Evolutionary conservation across 306 rosid species (phyloP), one percentile per base, ranked within the genome.

Genomic region (Hippophae tibetana): DNA sequence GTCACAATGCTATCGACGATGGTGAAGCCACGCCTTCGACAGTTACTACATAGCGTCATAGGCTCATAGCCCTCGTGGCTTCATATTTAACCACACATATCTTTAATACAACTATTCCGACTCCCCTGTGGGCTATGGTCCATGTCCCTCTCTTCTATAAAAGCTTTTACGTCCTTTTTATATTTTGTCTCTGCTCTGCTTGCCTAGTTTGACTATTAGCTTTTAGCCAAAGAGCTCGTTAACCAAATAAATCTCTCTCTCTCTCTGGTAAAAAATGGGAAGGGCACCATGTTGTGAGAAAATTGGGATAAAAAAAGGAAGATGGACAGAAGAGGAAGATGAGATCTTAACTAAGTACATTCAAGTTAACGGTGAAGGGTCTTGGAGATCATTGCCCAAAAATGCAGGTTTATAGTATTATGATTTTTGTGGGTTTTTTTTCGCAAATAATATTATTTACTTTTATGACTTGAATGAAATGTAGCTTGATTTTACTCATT

Each of bases 231-330:
- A 6, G 7, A 1, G 7, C 57, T 5, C 31, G 7, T 54, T 26
- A 64, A 51, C 13, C 52, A 50, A 45, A 27, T 25, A 0, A 54
- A 49, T 66, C 38, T 47, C n/a, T 27, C 46, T 10, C 6, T 2
- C n/a, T 13, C 26, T 60, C 13, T 40, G 6, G 8, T 48, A 12
- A 6, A 42, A 54, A 38, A 86, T 90, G 97, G 97, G 88, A 60
- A 86, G 97, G 54, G 70, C 94, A 46, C 95, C 97, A 38, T 90
- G 95, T 59, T 90, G 97, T 74, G 85, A 80, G 67, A 90, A 86
- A 66, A 82, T 86, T 27, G 97, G 97, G 27, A 53, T 90, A 63
- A 86, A 84, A 73, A 86, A 62, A 42, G 97, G 97, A 10, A 77
- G 90, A 42, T 90, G 97, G 97, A 86, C 95, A 0, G 26, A 41